phyloP scores from a whole-genome alignment of 768 basidiomycete species.

The Pilatotrama ljubarskyi region DNA sequence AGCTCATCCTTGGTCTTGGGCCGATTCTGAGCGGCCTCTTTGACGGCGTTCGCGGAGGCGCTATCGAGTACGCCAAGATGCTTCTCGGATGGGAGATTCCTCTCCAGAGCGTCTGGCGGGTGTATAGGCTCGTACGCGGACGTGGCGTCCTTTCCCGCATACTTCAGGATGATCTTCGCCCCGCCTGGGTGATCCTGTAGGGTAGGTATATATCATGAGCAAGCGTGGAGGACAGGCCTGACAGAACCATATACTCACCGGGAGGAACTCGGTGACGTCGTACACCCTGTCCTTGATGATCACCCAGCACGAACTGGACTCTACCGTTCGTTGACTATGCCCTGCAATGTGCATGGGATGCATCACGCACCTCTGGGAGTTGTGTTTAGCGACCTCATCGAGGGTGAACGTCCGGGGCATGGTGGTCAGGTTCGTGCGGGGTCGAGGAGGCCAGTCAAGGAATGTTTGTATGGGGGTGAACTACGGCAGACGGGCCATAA shows the following conservation, averaged over 20 bases:
- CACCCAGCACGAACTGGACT: constrained; percentile 78
- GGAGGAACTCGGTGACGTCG: constrained; percentile 79
- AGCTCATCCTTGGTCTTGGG: constrained; percentile 68
- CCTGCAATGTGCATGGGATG: background rate
- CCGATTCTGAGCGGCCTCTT: constrained; percentile 52
- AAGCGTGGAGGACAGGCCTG: background rate
- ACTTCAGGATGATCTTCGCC: constrained; percentile 74
- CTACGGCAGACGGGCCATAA: background rate
- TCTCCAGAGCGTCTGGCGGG: constrained; percentile 76
- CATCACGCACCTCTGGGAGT: constrained; percentile 45
- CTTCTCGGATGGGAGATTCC: constrained; percentile 66
- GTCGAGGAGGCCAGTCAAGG: background rate
- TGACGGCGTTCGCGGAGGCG: constrained; percentile 44
- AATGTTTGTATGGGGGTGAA: background rate
- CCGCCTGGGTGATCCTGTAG: constrained; percentile 84
- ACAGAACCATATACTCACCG: constrained; percentile 39
- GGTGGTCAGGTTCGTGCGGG: background rate
- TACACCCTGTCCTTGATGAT: constrained; percentile 81
- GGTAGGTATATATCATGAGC: background rate
- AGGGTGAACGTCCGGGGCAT: constrained; percentile 45
- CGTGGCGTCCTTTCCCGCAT: constrained; percentile 87
- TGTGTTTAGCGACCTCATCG: constrained; percentile 62
- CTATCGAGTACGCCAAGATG: constrained; percentile 68
- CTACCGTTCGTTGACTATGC: background rate
- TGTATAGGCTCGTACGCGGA: constrained; percentile 79